Evolutionary conservation across 2,329 filamentous ascomycete species (phyloP), one percentile per base, ranked within the genome.

Genomic region (Penicillium sp.): DNA sequence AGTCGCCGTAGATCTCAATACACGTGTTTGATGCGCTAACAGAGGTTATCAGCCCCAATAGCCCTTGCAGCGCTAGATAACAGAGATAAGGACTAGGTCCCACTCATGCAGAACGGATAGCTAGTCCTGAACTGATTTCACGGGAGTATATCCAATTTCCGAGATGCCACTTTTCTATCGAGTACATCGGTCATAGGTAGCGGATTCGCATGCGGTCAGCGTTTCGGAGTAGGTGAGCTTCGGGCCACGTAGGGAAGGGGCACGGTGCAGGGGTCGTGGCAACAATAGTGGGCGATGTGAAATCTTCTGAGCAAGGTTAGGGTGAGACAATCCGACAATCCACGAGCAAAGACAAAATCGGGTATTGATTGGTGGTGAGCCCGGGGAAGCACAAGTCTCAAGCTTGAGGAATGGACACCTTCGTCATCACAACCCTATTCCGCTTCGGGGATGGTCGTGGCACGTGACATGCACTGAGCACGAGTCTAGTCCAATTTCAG

Each of bases 341-440:
- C 37, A 7, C 9, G 13, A 38, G 40, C 14, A 18, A 28, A 31
- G 26, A 43, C 1, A 7, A 13, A 34, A 23, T 44, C 41, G 6
- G 40, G 28, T 40, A 39, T 20, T n/a, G 4, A 18, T 22, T 26
- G 10, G 32, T 29, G 28, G 10, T 18, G 35, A 41, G 14, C 38
- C 38, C 27, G 36, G 37, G 42, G 39, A 50, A 40, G 45, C 34
- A 29, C 27, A 41, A 37, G 26, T n/a, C n/a, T n/a, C n/a, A n/a
- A n/a, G n/a, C n/a, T n/a, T n/a, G n/a, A 28, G 45, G 50, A 55
- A 50, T 55, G 47, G 45, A 52, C 47, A 47, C 42, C 50, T 52
- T 51, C 52, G 52, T 55, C 52, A 55, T 52, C 39, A 29, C 16
- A 42, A 16, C 29, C 23, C 49, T 43, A 44, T 26, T 22, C 50